Evolutionary conservation across 129 eudicot genomes (phyloP).

Genomic region (Tanacetum coccineum): DNA sequence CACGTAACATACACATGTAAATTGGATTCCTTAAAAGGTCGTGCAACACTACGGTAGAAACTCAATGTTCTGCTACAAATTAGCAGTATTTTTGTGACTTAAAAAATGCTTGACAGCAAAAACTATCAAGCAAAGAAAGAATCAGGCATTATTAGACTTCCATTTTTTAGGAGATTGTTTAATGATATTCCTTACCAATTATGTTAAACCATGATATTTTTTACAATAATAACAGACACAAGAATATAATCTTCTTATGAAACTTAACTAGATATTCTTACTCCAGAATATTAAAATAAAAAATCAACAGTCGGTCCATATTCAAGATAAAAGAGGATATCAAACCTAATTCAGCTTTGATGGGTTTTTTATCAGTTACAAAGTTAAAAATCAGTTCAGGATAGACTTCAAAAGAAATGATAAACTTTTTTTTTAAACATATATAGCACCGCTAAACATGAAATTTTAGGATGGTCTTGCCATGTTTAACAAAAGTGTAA

Average conservation of each 20-base stretch:
- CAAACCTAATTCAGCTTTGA: neutral
- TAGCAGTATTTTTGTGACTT: too few relatives aligned
- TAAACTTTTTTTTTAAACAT: neutral
- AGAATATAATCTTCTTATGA: neutral
- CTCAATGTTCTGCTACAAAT: neutral
- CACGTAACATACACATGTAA: neutral
- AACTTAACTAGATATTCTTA: too few relatives aligned
- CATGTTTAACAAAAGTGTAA: neutral
- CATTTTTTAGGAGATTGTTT: neutral
- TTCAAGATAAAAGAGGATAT: neutral
- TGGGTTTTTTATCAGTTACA: neutral
- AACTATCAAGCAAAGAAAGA: neutral
- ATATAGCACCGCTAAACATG: neutral
- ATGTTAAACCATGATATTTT: neutral
- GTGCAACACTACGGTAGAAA: neutral
- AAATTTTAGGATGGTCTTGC: neutral
- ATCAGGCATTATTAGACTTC: neutral
- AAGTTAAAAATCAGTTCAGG: neutral
- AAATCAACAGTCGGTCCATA: neutral
- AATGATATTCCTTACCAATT: neutral
- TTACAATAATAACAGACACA: neutral
- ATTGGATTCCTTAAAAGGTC: neutral
- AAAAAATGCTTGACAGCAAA: neutral
- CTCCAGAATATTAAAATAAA: neutral
- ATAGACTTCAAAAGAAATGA: neutral